These are phyloP conservation scores for Thelonectria discophora DNA, from an alignment of 2,329 filamentous ascomycete species.

Conservation along the genomic window DNA sequence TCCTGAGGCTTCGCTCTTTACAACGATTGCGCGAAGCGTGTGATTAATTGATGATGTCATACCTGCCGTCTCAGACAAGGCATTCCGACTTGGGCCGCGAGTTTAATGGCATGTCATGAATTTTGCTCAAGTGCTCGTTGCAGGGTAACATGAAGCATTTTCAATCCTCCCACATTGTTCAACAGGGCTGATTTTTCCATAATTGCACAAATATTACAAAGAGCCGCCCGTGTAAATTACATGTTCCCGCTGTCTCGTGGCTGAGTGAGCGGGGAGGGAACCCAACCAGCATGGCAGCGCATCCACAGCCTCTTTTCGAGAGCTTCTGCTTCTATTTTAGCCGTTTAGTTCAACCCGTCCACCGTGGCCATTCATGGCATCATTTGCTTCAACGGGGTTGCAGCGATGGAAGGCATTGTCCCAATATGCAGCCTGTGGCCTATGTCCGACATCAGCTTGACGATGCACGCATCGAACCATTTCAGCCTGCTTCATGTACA, in stretches of 20 bases:
- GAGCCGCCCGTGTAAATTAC: constrained; percentile 17
- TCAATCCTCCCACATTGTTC: constrained; percentile 2
- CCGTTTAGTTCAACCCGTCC: too few relatives aligned
- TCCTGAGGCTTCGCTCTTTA: background rate
- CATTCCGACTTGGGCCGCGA: background rate
- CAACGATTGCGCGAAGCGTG: background rate
- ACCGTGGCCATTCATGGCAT: too few relatives aligned
- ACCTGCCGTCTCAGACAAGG: background rate
- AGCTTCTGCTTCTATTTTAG: too few relatives aligned
- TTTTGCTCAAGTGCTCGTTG: background rate
- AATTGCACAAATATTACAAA: background rate
- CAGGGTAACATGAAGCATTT: background rate
- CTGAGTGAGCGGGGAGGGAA: constrained; percentile 22
- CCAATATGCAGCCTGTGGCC: constrained; percentile 12
- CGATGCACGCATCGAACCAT: constrained; percentile 48
- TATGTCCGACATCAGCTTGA: constrained; percentile 10
- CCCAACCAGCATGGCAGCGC: background rate
- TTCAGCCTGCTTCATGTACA: constrained; percentile 1
- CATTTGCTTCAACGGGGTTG: too few relatives aligned
- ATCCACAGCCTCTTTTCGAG: constrained; percentile 10
- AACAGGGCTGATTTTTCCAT: background rate
- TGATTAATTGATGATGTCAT: background rate
- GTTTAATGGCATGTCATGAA: background rate
- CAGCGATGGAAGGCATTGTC: too few relatives aligned
- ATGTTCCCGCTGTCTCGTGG: background rate